Base-by-base conservation (phyloP, 139 green algal species). In the Micractinium conductrix region DNA sequence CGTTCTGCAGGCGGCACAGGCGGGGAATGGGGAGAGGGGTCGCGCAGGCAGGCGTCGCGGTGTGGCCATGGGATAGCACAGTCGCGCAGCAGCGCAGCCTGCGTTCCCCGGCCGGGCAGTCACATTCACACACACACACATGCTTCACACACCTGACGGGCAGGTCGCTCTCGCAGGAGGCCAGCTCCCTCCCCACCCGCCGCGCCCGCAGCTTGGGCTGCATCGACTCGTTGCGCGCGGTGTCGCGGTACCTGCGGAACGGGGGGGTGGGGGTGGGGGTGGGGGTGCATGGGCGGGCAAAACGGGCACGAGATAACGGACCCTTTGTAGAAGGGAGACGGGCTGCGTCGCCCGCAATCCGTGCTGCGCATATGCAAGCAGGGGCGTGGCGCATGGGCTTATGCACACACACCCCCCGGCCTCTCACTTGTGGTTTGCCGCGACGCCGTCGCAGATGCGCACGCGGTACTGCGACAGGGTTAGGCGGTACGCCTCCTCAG, bases 91-190 rank as follows among this genome's bases (percentile, higher is more conserved):
- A n/a, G n/a, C n/a, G n/a, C n/a, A n/a, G n/a, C n/a, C n/a, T n/a
- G n/a, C n/a, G n/a, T n/a, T n/a, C n/a, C n/a, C n/a, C n/a, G n/a
- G n/a, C n/a, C n/a, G n/a, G n/a, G n/a, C n/a, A n/a, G n/a, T n/a
- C n/a, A n/a, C n/a, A n/a, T n/a, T n/a, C n/a, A n/a, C n/a, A n/a
- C n/a, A n/a, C n/a, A n/a, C n/a, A n/a, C n/a, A n/a, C n/a, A n/a
- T n/a, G n/a, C n/a, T n/a, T n/a, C n/a, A n/a, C 68, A 19, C 37
- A 96, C 83, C 78, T 73, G 70, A 85, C 37, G 12, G 93, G 91
- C 60, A 97, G 89, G 69, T 95, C 78, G 5, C 84, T 85, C 73
- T 87, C 83, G 58, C 95, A 88, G 10, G 88, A 92, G 35, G 93
- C 90, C 38, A 94, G 80, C 86, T 96, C 93, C 30, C 90, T 88